Base-by-base conservation (phyloP, 768 basidiomycete species). In the Vishniacozyma victoriae region DNA sequence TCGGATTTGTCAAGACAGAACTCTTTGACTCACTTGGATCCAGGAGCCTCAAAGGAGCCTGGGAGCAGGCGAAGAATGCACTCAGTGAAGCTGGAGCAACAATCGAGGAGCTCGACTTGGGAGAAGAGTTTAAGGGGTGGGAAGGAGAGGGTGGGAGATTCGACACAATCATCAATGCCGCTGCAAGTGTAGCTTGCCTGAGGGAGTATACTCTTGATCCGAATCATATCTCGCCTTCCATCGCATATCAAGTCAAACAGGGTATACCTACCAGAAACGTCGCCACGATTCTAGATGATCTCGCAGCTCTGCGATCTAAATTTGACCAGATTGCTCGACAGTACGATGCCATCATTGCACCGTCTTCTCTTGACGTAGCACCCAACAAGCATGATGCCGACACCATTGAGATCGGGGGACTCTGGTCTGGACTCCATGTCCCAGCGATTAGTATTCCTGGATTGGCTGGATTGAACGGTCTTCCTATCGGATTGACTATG, bases 401-500 rank as follows among this genome's bases (percentile, higher is more conserved):
- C n/a, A n/a, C n/a, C n/a, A n/a, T n/a, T n/a, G n/a, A n/a, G n/a
- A n/a, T n/a, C n/a, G n/a, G n/a, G n/a, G 59, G 48, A 31, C 40
- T 44, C 26, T 72, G 69, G 67, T 64, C 69, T 14, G 53, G 48
- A n/a, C 55, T 65, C 2, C 67, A 72, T 52, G 50, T 58, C 14
- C 65, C 65, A 1, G 41, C 41, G 7, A 33, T 70, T 37, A 59
- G 67, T 19, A 38, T 71, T 9, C 71, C 68, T 1, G 71, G 70
- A 15, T 70, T 70, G 44, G 51, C 48, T 1, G 65, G 70, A 7
- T 50, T 50, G 18, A 47, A 48, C 18, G 67, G 62, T 3, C 51
- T 64, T 47, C 71, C 71, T 0, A 52, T 72, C 15, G 70, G 71
- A 11, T 47, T 72, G 35, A 59, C 66, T 1, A 54, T 72, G n/a